Percentiles rank a stretch among this genome's conserved stretches.
Conservation (phyloP, 2,329 filamentous ascomycete genomes). For the Fusarium foetens region DNA sequence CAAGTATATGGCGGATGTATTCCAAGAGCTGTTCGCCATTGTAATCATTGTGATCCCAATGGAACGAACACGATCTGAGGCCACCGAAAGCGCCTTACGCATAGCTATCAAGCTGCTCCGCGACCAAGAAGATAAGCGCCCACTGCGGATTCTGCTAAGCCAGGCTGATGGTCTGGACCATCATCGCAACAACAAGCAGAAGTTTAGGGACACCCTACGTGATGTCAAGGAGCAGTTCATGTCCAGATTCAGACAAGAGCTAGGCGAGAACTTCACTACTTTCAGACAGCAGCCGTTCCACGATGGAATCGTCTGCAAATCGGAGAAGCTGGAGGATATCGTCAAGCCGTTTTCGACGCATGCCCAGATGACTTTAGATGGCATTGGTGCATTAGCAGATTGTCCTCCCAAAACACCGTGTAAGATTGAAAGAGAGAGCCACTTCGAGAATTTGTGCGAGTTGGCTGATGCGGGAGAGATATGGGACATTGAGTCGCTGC, state of each 20-base stretch:
- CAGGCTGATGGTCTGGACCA: neutral
- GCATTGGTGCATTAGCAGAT: neutral
- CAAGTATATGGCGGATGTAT: conserved; percentile 6
- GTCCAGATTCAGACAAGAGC: neutral
- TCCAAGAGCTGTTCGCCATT: conserved; percentile 2
- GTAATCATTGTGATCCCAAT: neutral
- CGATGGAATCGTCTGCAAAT: neutral
- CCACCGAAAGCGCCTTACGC: neutral
- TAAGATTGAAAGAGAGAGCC: neutral
- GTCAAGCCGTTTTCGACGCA: conserved; percentile 1
- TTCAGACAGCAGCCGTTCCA: neutral
- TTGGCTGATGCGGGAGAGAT: conserved; percentile 7
- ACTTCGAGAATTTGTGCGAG: conserved; percentile 1
- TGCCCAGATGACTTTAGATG: conserved; percentile 4
- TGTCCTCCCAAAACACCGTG: neutral
- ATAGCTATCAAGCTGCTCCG: neutral
- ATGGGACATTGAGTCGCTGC: conserved; percentile 11
- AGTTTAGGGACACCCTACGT: neutral
- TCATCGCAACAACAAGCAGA: neutral
- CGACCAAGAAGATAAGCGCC: neutral
- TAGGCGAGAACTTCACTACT: neutral
- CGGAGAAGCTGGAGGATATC: conserved; percentile 3
- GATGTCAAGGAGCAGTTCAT: conserved; percentile 7
- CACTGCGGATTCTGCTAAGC: neutral
- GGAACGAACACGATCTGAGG: neutral